Conservation (phyloP, 192 early-diverging fungal species). For the Linnemannia elongata region DNA sequence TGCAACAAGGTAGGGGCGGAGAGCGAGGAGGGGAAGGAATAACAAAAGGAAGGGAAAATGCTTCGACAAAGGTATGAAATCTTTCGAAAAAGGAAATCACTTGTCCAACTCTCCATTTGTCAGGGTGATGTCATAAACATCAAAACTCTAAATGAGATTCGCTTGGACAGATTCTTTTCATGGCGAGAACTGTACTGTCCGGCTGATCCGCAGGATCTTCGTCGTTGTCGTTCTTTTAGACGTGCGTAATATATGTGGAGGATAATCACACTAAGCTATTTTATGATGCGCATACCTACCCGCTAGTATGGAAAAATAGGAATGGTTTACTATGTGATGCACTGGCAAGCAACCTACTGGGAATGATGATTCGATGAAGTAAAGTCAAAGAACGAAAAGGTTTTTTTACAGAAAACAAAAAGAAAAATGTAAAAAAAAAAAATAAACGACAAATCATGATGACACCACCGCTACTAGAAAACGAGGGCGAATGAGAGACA, state of each 20-base stretch:
- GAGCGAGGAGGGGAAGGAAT: neutral
- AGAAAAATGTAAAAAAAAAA: neutral
- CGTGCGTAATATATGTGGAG: no score
- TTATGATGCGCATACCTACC: neutral
- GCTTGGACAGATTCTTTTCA: neutral
- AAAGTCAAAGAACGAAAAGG: neutral
- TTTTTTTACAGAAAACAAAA: neutral
- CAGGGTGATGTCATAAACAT: neutral
- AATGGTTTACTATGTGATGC: neutral
- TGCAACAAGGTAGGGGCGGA: no score
- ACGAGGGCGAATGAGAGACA: neutral
- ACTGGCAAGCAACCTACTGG: neutral
- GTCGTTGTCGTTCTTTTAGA: no score
- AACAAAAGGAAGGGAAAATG: neutral
- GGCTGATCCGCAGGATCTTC: no score
- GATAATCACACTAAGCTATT: neutral
- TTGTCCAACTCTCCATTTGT: slow-evolving; percentile 1
- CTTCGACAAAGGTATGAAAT: neutral
- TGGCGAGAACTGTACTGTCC: neutral
- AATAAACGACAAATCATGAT: neutral
- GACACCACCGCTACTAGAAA: neutral
- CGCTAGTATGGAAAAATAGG: neutral
- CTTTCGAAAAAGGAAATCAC: slow-evolving; percentile 4
- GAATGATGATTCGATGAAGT: slow-evolving; percentile 17
- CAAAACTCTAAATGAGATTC: neutral